Evolutionary conservation across 129 eudicot genomes (phyloP).

Genomic region (Oenanthe sinensis): DNA sequence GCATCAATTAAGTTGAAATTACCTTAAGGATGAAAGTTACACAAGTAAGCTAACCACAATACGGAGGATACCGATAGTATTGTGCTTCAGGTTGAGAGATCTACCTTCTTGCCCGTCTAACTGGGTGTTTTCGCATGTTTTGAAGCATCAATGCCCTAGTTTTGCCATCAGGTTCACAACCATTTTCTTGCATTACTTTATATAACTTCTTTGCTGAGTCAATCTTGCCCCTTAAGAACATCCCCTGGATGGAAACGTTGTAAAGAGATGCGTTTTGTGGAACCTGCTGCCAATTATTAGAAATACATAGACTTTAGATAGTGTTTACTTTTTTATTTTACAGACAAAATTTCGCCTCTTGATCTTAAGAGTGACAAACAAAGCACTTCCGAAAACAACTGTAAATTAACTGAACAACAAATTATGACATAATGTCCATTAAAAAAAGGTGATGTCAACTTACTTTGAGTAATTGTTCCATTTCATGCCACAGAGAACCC

Average conservation of each 20-base stretch:
- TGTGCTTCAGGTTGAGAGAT: neutral
- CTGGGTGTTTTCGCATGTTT: slow-evolving; percentile 28
- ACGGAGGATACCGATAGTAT: neutral
- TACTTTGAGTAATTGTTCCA: slow-evolving; percentile 56
- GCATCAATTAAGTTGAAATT: neutral
- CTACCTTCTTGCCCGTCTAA: slow-evolving; percentile 8
- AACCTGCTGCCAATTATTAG: slow-evolving; percentile 28
- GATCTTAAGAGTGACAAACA: neutral
- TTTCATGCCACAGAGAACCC: slow-evolving; percentile 84
- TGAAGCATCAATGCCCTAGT: slow-evolving; percentile 92
- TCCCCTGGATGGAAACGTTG: slow-evolving; percentile 82
- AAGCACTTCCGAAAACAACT: neutral
- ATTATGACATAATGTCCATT: neutral
- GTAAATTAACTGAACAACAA: neutral
- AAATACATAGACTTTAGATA: neutral
- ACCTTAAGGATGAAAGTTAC: neutral
- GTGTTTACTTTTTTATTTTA: neutral
- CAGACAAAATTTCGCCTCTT: neutral
- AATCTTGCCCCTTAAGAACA: slow-evolving; percentile 44
- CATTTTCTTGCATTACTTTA: slow-evolving; percentile 51
- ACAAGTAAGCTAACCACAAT: neutral
- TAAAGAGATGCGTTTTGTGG: slow-evolving; percentile 65
- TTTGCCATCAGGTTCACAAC: slow-evolving; percentile 72
- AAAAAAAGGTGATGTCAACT: slow-evolving; percentile 10
- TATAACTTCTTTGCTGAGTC: slow-evolving; percentile 65